phyloP scores from a whole-genome alignment of 164 flowering plant species.

The Cinnamomum micranthum region DNA sequence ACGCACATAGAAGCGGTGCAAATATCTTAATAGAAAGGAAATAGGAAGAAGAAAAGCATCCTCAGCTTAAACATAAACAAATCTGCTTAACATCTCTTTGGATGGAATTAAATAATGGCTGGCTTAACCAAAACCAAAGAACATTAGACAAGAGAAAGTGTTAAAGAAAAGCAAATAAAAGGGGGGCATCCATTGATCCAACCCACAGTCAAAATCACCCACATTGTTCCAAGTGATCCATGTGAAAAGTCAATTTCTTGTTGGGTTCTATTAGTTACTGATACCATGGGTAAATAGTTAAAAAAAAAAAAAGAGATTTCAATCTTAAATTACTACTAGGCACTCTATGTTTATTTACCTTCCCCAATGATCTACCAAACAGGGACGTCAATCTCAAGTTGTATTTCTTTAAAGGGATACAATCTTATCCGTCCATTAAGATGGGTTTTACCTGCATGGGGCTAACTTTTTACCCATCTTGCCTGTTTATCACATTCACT shows the following conservation, averaged over 20 bases:
- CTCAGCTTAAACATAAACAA: conserved; percentile 1
- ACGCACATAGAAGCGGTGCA: not conserved
- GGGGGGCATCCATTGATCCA: not conserved
- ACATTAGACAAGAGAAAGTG: not conserved
- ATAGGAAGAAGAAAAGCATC: not conserved
- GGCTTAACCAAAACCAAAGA: not conserved
- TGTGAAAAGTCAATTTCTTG: not conserved
- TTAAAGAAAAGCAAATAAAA: not conserved
- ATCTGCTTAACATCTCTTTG: not conserved
- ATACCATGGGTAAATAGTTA: not conserved
- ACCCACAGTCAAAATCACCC: not conserved
- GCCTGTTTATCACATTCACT: too few species aligned
- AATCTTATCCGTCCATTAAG: too few species aligned
- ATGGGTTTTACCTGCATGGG: too few species aligned
- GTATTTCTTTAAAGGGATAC: too few species aligned
- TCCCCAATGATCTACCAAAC: too few species aligned
- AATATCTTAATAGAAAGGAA: not conserved
- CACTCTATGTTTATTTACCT: too few species aligned
- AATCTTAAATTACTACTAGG: not conserved
- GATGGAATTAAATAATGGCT: not conserved
- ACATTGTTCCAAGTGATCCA: not conserved
- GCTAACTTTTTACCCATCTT: too few species aligned
- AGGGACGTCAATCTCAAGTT: too few species aligned
- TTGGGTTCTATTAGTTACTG: not conserved
- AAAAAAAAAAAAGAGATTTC: too few species aligned